These are phyloP conservation scores for Diddensiella caesifluorescens DNA, from an alignment of 805 yeast genomes.

Conservation along the genomic window DNA sequence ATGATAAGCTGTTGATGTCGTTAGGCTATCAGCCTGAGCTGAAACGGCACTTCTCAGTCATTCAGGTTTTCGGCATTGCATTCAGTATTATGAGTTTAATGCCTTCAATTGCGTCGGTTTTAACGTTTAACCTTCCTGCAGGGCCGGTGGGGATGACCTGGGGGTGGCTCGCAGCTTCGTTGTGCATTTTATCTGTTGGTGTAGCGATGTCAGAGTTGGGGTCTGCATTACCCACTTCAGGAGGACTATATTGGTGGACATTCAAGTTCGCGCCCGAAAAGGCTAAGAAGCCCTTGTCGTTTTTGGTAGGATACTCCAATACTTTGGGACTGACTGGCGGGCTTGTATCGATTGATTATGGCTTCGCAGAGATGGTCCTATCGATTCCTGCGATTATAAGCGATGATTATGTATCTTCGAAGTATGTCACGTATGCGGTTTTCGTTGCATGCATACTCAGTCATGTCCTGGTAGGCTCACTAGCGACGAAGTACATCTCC, in stretches of 20 bases:
- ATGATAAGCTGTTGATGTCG: conserved; percentile 35
- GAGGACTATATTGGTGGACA: conserved; percentile 69
- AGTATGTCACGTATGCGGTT: conserved; percentile 55
- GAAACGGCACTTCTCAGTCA: conserved; percentile 51
- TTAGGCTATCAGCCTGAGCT: conserved; percentile 71
- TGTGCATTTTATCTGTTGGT: conserved; percentile 55
- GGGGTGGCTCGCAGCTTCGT: conserved; percentile 65
- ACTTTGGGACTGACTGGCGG: conserved; percentile 64
- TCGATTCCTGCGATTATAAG: conserved; percentile 39
- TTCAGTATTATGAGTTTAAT: conserved; percentile 68
- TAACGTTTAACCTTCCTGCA: conserved; percentile 49
- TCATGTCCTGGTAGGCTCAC: conserved; percentile 49
- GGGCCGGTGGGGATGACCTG: conserved; percentile 65
- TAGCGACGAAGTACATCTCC: conserved; percentile 54
- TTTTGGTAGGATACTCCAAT: conserved; percentile 61
- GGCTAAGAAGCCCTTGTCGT: conserved; percentile 49
- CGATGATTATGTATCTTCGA: conserved; percentile 51
- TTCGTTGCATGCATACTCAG: conserved; percentile 55
- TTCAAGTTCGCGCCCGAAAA: conserved; percentile 57
- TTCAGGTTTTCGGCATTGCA: conserved; percentile 66
- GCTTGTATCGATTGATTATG: conserved; percentile 62
- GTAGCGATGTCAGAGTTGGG: conserved; percentile 61
- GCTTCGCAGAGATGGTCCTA: conserved; percentile 57
- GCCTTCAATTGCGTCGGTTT: conserved; percentile 50
- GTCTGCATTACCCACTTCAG: conserved; percentile 67